Evolutionary conservation across 192 early-diverging fungal genomes (phyloP), one percentile per base, ranked within the genome.

Genomic region (Obelidium mucronatum): DNA sequence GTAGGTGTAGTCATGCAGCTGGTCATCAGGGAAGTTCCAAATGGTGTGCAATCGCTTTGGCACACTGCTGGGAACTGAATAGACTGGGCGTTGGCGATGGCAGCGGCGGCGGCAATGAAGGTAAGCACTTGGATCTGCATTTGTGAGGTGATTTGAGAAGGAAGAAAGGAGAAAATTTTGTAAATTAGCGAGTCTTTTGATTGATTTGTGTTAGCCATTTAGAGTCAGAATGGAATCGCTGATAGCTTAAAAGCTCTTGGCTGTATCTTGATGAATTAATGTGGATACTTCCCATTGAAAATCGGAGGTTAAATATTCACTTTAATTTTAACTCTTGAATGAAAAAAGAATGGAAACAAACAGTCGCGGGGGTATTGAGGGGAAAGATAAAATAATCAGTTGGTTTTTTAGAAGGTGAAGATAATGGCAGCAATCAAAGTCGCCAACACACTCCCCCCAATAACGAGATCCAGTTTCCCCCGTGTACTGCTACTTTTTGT

Each of bases 51-150:
- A 1, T 26, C 63, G 22, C 17, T 36, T 1, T 17, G 5, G 33
- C 74, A 76, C 52, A 48, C 74, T 8, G 62, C 30, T 6, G 74
- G 74, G 65, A 66, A 76, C 30, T 48, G 58, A 34, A 74, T 60
- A 6, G 59, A 11, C 35, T 72, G 73, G 17, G 58, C 73, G n/a
- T 56, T 30, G 31, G 39, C 55, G 22, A 35, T 24, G 53, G 70
- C 28, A 11, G 36, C 70, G 28, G 35, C 8, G 55, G 39, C 30
- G 24, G 68, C 68, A 56, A 35, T 51, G 26, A 64, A 17, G 62
- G 40, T 36, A 33, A 64, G 28, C 0, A 35, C 17, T 6, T 35
- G 17, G 62, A 35, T 13, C 62, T 64, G 62, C 62, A 64, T 64
- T 15, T 64, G 30, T 31, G 40, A 36, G 22, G 13, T 64, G 6